Percentiles rank a stretch among this genome's conserved stretches.
These are phyloP conservation scores for Agarophyton chilense DNA, from an alignment of 23 red algal genomes.

Conservation along the genomic window DNA sequence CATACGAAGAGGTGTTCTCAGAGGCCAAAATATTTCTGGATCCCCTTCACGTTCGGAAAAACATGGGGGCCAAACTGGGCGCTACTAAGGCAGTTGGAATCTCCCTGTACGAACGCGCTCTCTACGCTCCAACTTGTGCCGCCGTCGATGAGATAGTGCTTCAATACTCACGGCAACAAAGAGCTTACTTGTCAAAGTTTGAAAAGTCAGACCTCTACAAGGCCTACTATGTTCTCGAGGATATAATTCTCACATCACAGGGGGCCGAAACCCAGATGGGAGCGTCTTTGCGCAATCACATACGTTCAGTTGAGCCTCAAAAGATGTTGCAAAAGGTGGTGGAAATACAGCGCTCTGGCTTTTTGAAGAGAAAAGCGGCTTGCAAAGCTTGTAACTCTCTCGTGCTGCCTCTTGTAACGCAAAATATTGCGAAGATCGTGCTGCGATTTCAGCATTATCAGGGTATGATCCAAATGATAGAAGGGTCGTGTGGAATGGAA, in stretches of 20 bases:
- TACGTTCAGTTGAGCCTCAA: conserved; percentile 39
- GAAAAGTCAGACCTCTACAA: conserved; percentile 15
- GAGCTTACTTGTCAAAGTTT: conserved; percentile 1
- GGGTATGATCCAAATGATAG: background rate
- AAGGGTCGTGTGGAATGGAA: conserved; percentile 28
- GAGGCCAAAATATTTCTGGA: conserved; percentile 43
- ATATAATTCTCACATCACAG: conserved; percentile 24
- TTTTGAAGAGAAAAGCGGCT: background rate
- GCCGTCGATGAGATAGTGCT: background rate
- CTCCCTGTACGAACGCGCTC: background rate
- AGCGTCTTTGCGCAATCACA: conserved; percentile 10
- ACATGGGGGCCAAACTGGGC: conserved; percentile 25
- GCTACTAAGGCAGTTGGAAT: conserved; percentile 19
- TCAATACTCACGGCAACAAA: background rate
- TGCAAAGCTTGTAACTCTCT: background rate
- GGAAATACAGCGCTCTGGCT: background rate
- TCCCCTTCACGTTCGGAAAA: conserved; percentile 44
- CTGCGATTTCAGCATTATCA: background rate
- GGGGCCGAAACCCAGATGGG: conserved; percentile 34
- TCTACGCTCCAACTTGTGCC: conserved; percentile 34
- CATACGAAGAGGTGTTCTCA: conserved; percentile 31
- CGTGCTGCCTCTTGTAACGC: conserved; percentile 6
- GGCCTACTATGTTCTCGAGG: conserved; percentile 13
- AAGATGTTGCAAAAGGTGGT: conserved; percentile 54
- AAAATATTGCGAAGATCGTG: background rate